phyloP scores from a whole-genome alignment of 1,139 yeast genomes.

The Candida sanyaensis region DNA sequence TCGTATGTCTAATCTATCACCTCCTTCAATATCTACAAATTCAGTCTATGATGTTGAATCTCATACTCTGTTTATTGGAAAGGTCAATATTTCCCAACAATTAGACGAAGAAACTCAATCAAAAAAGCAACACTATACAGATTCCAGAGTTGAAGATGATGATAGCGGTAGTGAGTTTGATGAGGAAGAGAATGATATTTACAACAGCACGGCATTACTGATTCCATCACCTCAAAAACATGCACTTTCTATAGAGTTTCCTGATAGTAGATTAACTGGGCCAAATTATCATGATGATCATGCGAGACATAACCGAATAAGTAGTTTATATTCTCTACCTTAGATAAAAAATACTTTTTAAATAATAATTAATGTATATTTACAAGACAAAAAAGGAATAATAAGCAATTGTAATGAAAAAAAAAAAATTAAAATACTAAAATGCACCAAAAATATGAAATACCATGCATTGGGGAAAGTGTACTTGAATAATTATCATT shows the following conservation, averaged over 20 bases:
- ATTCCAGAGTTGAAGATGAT: slow-evolving; percentile 6
- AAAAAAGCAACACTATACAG: neutral
- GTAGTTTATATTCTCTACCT: neutral
- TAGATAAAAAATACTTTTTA: neutral
- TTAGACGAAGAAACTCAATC: neutral
- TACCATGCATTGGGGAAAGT: neutral
- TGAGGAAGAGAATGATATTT: slow-evolving; percentile 11
- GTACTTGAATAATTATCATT: neutral
- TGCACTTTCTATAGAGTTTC: neutral
- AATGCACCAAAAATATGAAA: slow-evolving; percentile 8
- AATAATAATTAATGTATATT: slow-evolving; percentile 2
- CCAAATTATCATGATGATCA: neutral
- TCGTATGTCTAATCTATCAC: slow-evolving; percentile 9
- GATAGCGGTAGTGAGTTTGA: slow-evolving; percentile 21
- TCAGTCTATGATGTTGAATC: slow-evolving; percentile 6
- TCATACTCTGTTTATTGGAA: neutral
- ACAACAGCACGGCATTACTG: neutral
- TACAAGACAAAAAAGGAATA: slow-evolving; percentile 7
- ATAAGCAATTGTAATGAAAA: slow-evolving; percentile 9
- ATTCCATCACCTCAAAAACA: neutral
- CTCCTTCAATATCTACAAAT: slow-evolving; percentile 9
- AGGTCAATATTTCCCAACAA: neutral
- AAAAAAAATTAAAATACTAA: neutral
- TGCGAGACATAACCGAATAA: neutral
- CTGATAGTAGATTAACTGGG: neutral